A percentile compares a stretch with the other conserved stretches of the same genome.
Evolutionary conservation across 257 asterid genomes (phyloP).

Genomic region (Gardenia jasminoides): DNA sequence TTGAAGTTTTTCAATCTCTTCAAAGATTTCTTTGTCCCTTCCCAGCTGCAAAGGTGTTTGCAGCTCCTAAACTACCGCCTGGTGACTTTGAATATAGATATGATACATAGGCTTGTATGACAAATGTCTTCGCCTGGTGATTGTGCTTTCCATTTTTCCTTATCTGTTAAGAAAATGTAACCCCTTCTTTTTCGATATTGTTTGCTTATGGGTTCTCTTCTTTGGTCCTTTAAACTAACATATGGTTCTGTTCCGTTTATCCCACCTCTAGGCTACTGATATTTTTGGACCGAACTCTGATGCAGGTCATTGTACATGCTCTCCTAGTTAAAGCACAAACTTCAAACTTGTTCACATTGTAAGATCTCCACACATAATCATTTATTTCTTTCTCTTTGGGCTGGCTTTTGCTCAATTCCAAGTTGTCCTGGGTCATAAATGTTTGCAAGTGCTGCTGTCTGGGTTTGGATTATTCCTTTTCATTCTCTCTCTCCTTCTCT

Average conservation of each 20-base stretch:
- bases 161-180: too few relatives aligned
- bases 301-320: conserved; percentile 36
- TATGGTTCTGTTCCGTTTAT: too few relatives aligned
- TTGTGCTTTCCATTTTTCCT: too few relatives aligned
- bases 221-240: too few relatives aligned
- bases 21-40: too few relatives aligned
- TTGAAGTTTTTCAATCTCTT: too few relatives aligned
- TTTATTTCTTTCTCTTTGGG: not conserved
- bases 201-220: not conserved
- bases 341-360: conserved; percentile 39
- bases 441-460: conserved; percentile 7
- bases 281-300: not conserved
- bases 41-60: too few relatives aligned
- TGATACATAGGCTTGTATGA: too few relatives aligned
- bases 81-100: too few relatives aligned
- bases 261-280: not conserved
- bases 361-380: conserved; percentile 20
- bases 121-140: too few relatives aligned
- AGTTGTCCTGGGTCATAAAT: not conserved
- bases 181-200: not conserved
- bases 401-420: not conserved
- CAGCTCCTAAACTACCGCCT: too few relatives aligned
- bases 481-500: conserved; percentile 8
- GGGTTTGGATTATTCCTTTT: not conserved
- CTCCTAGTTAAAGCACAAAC: conserved; percentile 37